Conservation (phyloP, 116 monocot species). For the Cymodocea nodosa region DNA sequence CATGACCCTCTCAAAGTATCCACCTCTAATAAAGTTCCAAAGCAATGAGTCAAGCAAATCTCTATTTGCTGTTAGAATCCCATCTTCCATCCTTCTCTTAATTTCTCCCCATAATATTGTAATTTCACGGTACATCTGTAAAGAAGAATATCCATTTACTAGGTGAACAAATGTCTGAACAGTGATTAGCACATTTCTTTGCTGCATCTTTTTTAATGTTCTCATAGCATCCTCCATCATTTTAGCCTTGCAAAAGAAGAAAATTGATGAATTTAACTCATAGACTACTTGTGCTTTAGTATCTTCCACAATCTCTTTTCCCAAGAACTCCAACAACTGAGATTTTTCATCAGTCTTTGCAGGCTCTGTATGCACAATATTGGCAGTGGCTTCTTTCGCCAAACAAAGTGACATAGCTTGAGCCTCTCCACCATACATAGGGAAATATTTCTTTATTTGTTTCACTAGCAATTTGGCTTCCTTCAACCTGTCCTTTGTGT, state of each 20-base stretch:
- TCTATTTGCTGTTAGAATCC: conserved; percentile 27
- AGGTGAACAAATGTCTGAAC: conserved; percentile 49
- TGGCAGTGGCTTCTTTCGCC: not conserved
- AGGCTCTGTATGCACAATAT: not conserved
- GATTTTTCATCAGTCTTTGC: conserved; percentile 11
- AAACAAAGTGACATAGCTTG: conserved; percentile 9
- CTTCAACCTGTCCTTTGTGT: conserved; percentile 19
- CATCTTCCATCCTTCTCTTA: conserved; percentile 47
- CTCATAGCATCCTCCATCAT: conserved; percentile 86
- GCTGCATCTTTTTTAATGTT: conserved; percentile 56
- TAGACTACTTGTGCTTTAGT: conserved; percentile 23
- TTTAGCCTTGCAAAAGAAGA: conserved; percentile 78
- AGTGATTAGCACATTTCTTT: conserved; percentile 45
- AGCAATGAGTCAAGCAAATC: conserved; percentile 68
- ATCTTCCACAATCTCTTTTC: conserved; percentile 26
- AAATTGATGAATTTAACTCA: conserved; percentile 72
- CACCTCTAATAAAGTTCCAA: conserved; percentile 68
- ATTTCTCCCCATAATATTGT: conserved; percentile 86
- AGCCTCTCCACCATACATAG: conserved; percentile 12
- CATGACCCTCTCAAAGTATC: conserved; percentile 79
- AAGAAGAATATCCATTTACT: conserved; percentile 58
- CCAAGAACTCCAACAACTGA: conserved; percentile 27
- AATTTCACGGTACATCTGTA: conserved; percentile 71
- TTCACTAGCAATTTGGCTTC: conserved; percentile 46
- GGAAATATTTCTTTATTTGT: conserved; percentile 41